Base-by-base conservation (phyloP, 2,329 filamentous ascomycete species). In the Neopestalotiopsis sp. region DNA sequence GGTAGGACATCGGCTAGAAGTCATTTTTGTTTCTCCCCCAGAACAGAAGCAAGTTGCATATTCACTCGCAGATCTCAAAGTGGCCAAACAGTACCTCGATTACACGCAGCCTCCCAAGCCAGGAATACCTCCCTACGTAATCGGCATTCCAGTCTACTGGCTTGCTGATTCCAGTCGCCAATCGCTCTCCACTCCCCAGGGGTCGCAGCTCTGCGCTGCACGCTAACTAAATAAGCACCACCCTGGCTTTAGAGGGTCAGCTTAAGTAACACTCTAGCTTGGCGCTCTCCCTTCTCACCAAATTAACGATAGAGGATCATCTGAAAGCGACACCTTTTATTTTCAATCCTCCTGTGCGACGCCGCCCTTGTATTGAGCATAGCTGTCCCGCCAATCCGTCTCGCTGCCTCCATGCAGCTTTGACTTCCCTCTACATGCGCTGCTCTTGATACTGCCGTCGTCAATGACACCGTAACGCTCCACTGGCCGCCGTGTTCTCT, bases 241-340 rank as follows among this genome's bases (percentile, higher is more conserved):
- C 61, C 61, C 61, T 64, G 61, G 61, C 61, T 34, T 42, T n/a
- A 30, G 24, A 24, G 57, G 57, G 38, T 45, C 61, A 64, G 61
- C 61, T 64, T 64, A 52, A 52, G 61, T 52, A 64, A 64, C 38
- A 24, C 40, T 64, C n/a, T 52, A 52, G 61, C 61, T 64, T 64
- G 61, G 61, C 61, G 61, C 61, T 64, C 61, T 64, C 61, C 61
- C 24, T 49, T 28, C 38, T 64, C 38, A 52, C 61, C 61, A 64
- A 64, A 64, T 64, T 64, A 40, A 38, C 61, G 61, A 52, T 64
- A 64, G 61, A 64, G 30, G 59, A 62, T 62, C 59, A 30, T 62
- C 34, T 62, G 14, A 34, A 66, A 57, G 49, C 63, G 49, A 66
- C 63, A 66, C 63, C 63, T 66, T 66, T 56, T 66, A 34, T 66